A percentile compares a stretch with the other conserved stretches of the same genome.
These are phyloP conservation scores for Chondrus crispus DNA, from an alignment of 23 red algal species.

Conservation along the genomic window DNA sequence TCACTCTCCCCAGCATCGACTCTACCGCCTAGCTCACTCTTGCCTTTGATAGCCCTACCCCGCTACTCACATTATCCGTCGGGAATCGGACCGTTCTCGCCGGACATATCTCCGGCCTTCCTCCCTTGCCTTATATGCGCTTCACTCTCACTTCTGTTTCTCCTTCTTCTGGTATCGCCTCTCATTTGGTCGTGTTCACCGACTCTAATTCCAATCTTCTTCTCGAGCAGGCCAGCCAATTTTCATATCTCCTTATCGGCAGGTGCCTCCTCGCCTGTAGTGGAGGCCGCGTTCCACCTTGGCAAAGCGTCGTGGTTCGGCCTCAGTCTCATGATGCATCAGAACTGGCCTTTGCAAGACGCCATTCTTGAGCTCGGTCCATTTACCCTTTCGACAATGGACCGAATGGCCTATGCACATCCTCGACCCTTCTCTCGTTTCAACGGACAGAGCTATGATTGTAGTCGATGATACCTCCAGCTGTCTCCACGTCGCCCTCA, in stretches of 20 bases:
- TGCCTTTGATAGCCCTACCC: no score
- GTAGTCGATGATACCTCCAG: constrained; percentile 49
- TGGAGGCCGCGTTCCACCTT: neutral
- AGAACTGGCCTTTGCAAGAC: constrained; percentile 78
- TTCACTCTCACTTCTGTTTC: no score
- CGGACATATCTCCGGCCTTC: no score
- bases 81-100: no score
- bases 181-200: no score
- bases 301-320: constrained; percentile 19
- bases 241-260: neutral
- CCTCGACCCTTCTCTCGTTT: constrained; percentile 61
- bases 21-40: no score
- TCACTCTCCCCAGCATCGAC: no score
- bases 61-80: no score
- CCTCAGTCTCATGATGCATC: constrained; percentile 73
- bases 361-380: constrained; percentile 75
- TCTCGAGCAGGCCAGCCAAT: no score
- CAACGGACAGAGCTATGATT: constrained; percentile 52
- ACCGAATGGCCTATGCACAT: constrained; percentile 80
- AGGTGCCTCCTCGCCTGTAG: neutral
- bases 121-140: no score
- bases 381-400: constrained; percentile 96
- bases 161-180: no score
- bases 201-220: no score
- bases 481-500: constrained; percentile 86